These are phyloP conservation scores for Luffa acutangula DNA, from an alignment of 306 rosid species.

Conservation along the genomic window DNA sequence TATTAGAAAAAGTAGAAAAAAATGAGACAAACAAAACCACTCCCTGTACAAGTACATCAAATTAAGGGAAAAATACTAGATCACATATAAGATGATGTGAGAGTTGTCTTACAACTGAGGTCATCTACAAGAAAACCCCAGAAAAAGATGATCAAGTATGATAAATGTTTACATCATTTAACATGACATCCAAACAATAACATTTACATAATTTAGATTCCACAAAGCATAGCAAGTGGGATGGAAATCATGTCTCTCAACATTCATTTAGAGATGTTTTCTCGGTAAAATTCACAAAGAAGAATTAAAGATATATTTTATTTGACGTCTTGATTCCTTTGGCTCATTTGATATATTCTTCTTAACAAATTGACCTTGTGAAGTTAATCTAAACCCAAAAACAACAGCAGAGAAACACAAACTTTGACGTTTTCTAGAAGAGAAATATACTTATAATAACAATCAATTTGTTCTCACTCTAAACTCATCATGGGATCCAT, in stretches of 20 bases:
- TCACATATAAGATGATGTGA: no score
- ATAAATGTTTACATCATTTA: no score
- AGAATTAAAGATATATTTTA: not conserved
- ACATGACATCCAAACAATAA: no score
- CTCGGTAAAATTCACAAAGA: not conserved
- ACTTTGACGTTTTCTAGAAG: not conserved
- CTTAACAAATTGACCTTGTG: not conserved
- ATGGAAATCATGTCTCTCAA: not conserved
- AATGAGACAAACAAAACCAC: no score
- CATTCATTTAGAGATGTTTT: not conserved
- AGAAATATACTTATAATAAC: not conserved
- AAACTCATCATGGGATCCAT: not conserved
- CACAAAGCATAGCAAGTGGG: not conserved
- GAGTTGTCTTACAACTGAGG: no score
- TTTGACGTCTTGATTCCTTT: not conserved
- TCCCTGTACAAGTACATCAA: no score
- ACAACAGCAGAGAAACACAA: not conserved
- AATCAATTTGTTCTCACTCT: not conserved
- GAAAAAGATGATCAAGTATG: no score
- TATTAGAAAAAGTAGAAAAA: no score
- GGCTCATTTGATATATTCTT: not conserved
- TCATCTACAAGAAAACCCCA: no score
- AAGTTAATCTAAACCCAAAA: slow-evolving; percentile 2
- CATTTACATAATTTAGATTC: not conserved
- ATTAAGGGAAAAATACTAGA: no score